Conservation (phyloP, 2,329 filamentous ascomycete genomes). For the Ascochyta viciae-villosae region DNA sequence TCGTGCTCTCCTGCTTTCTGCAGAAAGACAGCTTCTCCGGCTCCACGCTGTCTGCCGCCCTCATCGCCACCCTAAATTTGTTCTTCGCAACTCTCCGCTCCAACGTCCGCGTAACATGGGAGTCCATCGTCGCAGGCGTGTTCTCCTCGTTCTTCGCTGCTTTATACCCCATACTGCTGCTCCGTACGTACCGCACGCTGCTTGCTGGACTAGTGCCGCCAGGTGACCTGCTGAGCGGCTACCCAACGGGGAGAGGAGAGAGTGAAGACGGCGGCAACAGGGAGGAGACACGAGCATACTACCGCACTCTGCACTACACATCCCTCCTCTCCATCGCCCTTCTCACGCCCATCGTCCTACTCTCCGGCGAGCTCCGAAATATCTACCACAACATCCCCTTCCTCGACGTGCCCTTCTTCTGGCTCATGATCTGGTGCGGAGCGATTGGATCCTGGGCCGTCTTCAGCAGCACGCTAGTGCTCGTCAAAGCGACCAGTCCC, state of each 20-base stretch:
- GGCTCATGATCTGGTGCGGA: slow-evolving; percentile 60
- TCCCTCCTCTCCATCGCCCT: slow-evolving; percentile 59
- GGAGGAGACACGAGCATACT: slow-evolving; percentile 60
- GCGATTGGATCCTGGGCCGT: slow-evolving; percentile 58
- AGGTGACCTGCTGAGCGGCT: slow-evolving; percentile 53
- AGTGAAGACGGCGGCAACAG: slow-evolving; percentile 45
- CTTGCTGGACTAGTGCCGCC: slow-evolving; percentile 54
- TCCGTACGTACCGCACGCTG: slow-evolving; percentile 58
- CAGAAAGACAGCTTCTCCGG: slow-evolving; percentile 56
- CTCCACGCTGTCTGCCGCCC: slow-evolving; percentile 57
- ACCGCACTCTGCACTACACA: slow-evolving; percentile 60
- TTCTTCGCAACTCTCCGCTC: slow-evolving; percentile 57
- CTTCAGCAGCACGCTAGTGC: slow-evolving; percentile 56
- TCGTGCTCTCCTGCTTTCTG: slow-evolving; percentile 58
- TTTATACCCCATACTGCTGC: slow-evolving; percentile 59
- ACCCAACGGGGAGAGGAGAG: slow-evolving; percentile 31
- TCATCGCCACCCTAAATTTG: slow-evolving; percentile 60
- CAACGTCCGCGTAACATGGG: slow-evolving; percentile 58
- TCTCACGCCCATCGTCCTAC: slow-evolving; percentile 57
- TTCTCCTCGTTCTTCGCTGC: slow-evolving; percentile 61
- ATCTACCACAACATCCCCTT: slow-evolving; percentile 62
- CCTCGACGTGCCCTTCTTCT: slow-evolving; percentile 63
- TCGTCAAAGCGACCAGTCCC: slow-evolving; percentile 60
- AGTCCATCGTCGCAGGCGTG: slow-evolving; percentile 59
- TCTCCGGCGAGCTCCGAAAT: slow-evolving; percentile 58